Evolutionary conservation across 2,329 filamentous ascomycete species (phyloP), one percentile per base, ranked within the genome.

Genomic region (Aspergillus pseudoglaucus): DNA sequence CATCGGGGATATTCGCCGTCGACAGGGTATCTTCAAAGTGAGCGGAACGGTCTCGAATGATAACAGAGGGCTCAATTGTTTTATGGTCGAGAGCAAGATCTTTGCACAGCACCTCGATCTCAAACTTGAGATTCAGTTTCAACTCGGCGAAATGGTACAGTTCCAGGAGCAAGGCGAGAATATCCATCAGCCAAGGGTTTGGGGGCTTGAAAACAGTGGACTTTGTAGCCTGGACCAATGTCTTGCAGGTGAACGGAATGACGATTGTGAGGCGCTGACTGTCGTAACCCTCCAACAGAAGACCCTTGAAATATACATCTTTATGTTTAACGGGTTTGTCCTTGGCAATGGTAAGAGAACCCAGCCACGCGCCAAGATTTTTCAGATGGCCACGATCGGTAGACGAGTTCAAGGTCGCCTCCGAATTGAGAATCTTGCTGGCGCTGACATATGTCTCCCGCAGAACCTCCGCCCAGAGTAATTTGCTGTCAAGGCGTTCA

Each of bases 101-200:
- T 64, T 94, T 94, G 75, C 90, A 98, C 20, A 98, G 78, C 22
- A 98, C 90, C 68, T 98, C 93, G 49, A 98, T 97, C 68, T 98
- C 93, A 59, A 98, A 98, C 61, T 97, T 98, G 45, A 95, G 83
- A 58, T 97, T 97, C 33, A 98, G 80, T 67, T 97, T 97, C 47
- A 98, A 75, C 59, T 96, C 91, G 12, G 88, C 89, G 60, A 87
- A 87, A 61, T 95, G 86, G 62, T 98, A 98, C 3, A 98, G 78
- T 63, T 98, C 94, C 59, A 95, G 88, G 32, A 98, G 78, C 6
- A 97, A 76, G 54, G 88, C 82, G 47, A 98, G 82, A 46, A 98
- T 93, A 60, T 98, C 93, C 87, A 96, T 95, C 40, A 96, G 69
- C 93, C 93, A 98, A 1, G 93, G 93, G 59, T 98, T 98, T 1